Evolutionary conservation across 192 early-diverging fungal species (phyloP).

Genomic region (Backusella westeae): DNA sequence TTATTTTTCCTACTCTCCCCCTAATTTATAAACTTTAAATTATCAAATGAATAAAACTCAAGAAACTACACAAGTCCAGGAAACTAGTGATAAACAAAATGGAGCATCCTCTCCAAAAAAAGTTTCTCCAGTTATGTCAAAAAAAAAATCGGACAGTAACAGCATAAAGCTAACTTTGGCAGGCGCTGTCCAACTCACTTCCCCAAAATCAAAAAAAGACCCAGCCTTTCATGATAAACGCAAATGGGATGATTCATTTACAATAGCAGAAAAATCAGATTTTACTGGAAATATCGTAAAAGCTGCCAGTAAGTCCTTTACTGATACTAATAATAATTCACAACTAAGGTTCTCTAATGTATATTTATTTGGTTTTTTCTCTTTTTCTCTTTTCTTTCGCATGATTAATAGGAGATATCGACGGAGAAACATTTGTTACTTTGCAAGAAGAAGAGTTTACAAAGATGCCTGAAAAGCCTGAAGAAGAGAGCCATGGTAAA

Average conservation of each 20-base stretch:
- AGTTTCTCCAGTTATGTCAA: not conserved
- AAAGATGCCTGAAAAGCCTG: not conserved
- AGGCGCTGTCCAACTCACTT: conserved; percentile 2
- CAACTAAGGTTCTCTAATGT: not conserved
- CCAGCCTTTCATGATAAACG: not conserved
- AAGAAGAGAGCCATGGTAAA: not conserved
- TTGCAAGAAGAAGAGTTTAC: conserved; percentile 11
- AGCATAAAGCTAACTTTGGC: not conserved
- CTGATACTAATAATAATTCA: not conserved
- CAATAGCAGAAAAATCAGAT: conserved; percentile 2
- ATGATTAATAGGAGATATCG: conserved; percentile 2
- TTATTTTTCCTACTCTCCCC: not conserved
- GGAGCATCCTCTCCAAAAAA: not conserved
- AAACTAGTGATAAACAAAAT: not conserved
- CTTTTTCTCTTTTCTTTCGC: not conserved
- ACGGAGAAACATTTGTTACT: conserved; percentile 13
- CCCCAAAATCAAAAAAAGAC: conserved; percentile 1
- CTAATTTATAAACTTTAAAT: not conserved
- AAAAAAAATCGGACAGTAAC: not conserved
- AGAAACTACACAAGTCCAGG: too few relatives aligned
- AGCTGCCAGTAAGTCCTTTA: conserved; percentile 5
- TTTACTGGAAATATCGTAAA: conserved; percentile 10
- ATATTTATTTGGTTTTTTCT: not conserved
- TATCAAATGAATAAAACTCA: not conserved
- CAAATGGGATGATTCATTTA: conserved; percentile 17